Evolutionary conservation across 2,329 filamentous ascomycete genomes (phyloP), one percentile per base, ranked within the genome.

Genomic region (Xylaria sp.): DNA sequence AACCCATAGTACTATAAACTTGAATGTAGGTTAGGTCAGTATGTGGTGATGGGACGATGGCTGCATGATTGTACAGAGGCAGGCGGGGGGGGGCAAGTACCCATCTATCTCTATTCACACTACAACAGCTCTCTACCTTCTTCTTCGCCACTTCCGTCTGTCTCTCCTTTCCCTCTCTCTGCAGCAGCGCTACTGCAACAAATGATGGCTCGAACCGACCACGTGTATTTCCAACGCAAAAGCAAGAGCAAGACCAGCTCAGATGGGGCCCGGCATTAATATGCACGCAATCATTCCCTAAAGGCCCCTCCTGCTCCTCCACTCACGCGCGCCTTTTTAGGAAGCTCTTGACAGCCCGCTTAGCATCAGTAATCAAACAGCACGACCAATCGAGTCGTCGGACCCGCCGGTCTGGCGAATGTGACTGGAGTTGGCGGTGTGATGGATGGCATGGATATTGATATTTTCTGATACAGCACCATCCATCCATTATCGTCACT

Each of bases 221-320:
- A 69, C 67, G 63, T 69, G 66, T 66, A 31, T 58, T 39, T 39
- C 23, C 58, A 41, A 44, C 37, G 23, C 58, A n/a, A 50, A 44
- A 66, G 28, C 63, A 57, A 63, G 57, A 66, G 28, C 63, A 57
- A 63, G 51, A 66, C 58, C 51, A 41, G 44, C 52, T 13, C 66
- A 65, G 56, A 69, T 63, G 60, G 56, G 56, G 25, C 9, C 51
- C 67, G 67, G 67, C 67, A 70, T 64, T 59, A 63, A 69, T 65
- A 71, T 71, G 66, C 69, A 71, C 66, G 66, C 66, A 69, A 71
- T 71, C 56, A 66, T 58, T 61, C 69, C 18, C 23, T 15, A 18
- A 18, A 44, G 28, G 25, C 12, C 41, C 59, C 23, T 13, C 41
- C 28, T 25, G 25, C 25, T 18, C 31, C 51, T 51, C 58, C 57